Evolutionary conservation across 768 basidiomycete species (phyloP).

Genomic region (Scleroderma bovista): DNA sequence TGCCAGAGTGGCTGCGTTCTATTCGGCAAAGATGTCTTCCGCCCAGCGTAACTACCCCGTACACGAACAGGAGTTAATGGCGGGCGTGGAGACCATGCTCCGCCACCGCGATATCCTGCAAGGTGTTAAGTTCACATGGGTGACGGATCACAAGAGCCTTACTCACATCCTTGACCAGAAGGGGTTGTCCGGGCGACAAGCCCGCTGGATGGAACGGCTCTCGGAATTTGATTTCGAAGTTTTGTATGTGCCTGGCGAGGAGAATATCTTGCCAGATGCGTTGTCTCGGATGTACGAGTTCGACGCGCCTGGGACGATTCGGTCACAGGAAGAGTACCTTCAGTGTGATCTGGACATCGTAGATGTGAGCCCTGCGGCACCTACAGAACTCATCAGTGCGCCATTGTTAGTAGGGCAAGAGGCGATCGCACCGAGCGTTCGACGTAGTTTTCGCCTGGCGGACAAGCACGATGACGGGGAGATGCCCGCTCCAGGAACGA

Average conservation of each 20-base stretch:
- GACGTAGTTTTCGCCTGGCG: too few species aligned
- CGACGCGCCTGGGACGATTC: not conserved
- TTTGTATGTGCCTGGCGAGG: slow-evolving; percentile 21
- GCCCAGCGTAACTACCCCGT: not conserved
- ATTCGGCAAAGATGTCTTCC: not conserved
- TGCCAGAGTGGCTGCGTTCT: not conserved
- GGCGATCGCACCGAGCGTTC: too few species aligned
- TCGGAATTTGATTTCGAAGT: slow-evolving; percentile 28
- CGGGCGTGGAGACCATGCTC: not conserved
- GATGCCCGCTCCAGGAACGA: too few species aligned
- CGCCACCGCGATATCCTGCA: not conserved
- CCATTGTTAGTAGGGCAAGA: too few species aligned
- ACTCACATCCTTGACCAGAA: not conserved
- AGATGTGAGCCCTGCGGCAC: too few species aligned
- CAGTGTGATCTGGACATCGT: too few species aligned
- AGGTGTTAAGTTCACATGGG: not conserved
- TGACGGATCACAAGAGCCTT: not conserved
- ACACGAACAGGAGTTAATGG: not conserved
- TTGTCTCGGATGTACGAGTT: slow-evolving; percentile 16
- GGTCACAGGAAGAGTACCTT: too few species aligned
- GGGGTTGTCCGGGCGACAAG: not conserved
- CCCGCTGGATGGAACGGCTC: not conserved
- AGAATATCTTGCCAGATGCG: slow-evolving; percentile 23
- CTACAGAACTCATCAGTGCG: too few species aligned
- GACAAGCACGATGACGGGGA: too few species aligned